Evolutionary conservation across 192 early-diverging fungal genomes (phyloP), one percentile per base, ranked within the genome.

Genomic region (Podila epicladia): DNA sequence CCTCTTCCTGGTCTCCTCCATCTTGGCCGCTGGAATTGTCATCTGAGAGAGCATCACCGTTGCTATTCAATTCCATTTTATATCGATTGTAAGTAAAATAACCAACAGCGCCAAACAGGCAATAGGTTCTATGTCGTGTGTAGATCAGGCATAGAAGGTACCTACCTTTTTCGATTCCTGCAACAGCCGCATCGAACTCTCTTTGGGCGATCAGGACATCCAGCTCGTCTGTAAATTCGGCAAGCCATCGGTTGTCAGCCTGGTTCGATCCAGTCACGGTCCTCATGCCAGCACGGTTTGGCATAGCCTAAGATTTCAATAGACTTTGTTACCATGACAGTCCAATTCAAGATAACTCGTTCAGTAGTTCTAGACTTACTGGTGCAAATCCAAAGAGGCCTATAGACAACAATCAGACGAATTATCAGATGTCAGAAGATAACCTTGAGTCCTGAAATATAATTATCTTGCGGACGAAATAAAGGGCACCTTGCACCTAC

Each of bases 121-220:
- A 66, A 28, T 7, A 49, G 33, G 65, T 24, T 29, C n/a, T 41
- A 35, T 58, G 28, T 37, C 58, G 20, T 62, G 57, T 49, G 58
- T 15, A 12, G 3, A 45, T 45, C 41, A 0, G 13, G 13, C 4
- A 17, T 45, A 17, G 35, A 12, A 11, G 41, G 41, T 67, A 90
- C 90, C 91, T 67, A 90, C 90, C 91, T 83, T 90, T 92, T 68
- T 94, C 89, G 60, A 94, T 89, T 55, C 85, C 77, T 6, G 75
- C 73, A 3, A 96, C 94, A 9, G 96, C 94, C n/a, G 82, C 73
- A 45, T 94, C 92, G 83, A 98, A 98, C 70, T 98, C 96, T 45
- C 96, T 85, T 33, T 94, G 90, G 1, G 97, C 97, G 86, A 99
- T 97, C 32, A 93, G 82, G 9, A 99, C 96, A 64, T 98, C 98